Percentiles rank a stretch among this genome's conserved stretches.
These are phyloP conservation scores for Aspergillus affinis DNA, from an alignment of 495 filamentous ascomycete genomes.

Conservation along the genomic window DNA sequence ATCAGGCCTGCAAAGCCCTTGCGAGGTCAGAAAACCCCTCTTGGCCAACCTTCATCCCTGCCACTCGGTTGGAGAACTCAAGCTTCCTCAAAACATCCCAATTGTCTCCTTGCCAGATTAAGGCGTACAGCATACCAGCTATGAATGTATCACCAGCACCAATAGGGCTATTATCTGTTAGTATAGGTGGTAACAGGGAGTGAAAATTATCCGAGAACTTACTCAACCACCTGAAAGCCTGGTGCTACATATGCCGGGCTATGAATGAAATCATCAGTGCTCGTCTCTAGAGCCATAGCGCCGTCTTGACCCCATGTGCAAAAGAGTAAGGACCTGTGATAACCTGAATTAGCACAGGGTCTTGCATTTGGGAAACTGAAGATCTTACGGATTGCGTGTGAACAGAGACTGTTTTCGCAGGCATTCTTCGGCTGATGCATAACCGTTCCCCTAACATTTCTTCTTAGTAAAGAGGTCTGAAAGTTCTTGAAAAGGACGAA, in stretches of 20 bases:
- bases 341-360: not conserved
- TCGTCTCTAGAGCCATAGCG: slow-evolving; percentile 48
- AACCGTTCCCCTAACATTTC: slow-evolving; percentile 42
- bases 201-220: slow-evolving; percentile 34
- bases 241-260: slow-evolving; percentile 43
- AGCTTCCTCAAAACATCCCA: slow-evolving; percentile 55
- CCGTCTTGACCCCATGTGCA: slow-evolving; percentile 71
- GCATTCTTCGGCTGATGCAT: slow-evolving; percentile 50
- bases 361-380: slow-evolving; percentile 3
- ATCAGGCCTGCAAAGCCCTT: slow-evolving; percentile 16
- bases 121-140: slow-evolving; percentile 65
- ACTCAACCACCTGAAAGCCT: slow-evolving; percentile 58
- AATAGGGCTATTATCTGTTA: slow-evolving; percentile 50
- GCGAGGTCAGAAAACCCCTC: slow-evolving; percentile 63
- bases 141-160: slow-evolving; percentile 77
- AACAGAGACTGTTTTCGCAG: slow-evolving; percentile 43
- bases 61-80: slow-evolving; percentile 62
- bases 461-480: not conserved
- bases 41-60: slow-evolving; percentile 64
- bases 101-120: slow-evolving; percentile 49
- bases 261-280: slow-evolving; percentile 37
- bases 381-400: slow-evolving; percentile 45
- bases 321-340: slow-evolving; percentile 51
- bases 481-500: not conserved
- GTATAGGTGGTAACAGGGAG: no score